Evolutionary conservation across 1,284 basidiomycete species (phyloP), one percentile per base, ranked within the genome.

Genomic region (Wallemia mellicola): DNA sequence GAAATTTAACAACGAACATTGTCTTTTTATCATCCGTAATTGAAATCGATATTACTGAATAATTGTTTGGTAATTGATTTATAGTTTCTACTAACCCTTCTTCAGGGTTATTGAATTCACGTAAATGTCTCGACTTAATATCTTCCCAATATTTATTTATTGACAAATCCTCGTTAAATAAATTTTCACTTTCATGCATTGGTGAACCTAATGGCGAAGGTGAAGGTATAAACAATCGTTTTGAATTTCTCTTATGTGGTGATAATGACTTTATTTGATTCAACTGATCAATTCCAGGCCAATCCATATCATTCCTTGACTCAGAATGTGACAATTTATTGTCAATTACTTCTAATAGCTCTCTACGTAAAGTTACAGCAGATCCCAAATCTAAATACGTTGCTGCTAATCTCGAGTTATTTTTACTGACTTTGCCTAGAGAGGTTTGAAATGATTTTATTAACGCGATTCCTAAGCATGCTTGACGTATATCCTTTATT

Each of bases 11-110:
- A 55, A 95, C 70, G 63, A 96, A 81, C 67, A 98, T 75, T 2
- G 83, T 83, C 63, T 78, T 81, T 63, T 79, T 79, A 66, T 94
- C 87, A 3, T 82, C 77, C 0, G 84, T 82, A 58, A 95, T 74
- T 62, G 76, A 82, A 64, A 98, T 79, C 62, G 82, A 86, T 60
- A 95, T 73, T 11, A 91, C 77, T 2, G 81, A 83, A 89, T 92
- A 96, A 62, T 82, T 76, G 1, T 68, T 63, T 0, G 92, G 89
- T 1, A 96, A 72, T 54, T 69, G 65, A 54, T 73, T 66, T 14
- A 71, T 68, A 24, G 72, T 69, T 3, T 70, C 61, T 1, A 73
- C 69, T 54, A 73, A 67, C 33, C 67, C 65, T 22, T 67, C 59
- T 32, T 11, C 48, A 48, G 48, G 63, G 63, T 24, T 64, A 59